Evolutionary conservation across 2,329 filamentous ascomycete genomes (phyloP).

Genomic region (Fusarium multiceps): DNA sequence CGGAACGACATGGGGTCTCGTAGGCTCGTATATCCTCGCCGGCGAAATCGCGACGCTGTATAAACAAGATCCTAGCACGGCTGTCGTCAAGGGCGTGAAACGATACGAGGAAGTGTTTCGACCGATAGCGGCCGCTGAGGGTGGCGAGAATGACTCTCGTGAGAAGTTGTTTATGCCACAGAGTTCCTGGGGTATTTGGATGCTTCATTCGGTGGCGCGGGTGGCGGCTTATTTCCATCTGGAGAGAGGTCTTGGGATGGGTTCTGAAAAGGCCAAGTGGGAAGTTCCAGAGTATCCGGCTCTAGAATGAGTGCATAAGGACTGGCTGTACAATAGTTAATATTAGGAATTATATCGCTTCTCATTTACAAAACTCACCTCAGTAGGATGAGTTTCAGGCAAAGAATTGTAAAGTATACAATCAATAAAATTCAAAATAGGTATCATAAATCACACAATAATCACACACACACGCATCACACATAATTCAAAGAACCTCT

Average conservation of each 20-base stretch:
- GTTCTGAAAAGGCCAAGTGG: constrained; percentile 16
- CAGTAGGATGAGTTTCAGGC: not conserved
- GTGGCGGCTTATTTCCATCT: constrained; percentile 3
- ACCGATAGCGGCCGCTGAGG: constrained; percentile 6
- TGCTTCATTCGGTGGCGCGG: constrained; percentile 11
- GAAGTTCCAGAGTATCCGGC: constrained; percentile 24
- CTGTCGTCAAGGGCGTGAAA: constrained; percentile 19
- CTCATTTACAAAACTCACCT: constrained; percentile 20
- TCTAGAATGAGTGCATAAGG: not conserved
- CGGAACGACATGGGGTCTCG: constrained; percentile 19
- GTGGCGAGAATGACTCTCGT: not conserved
- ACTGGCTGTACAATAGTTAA: constrained; percentile 10
- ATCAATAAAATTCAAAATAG: constrained; percentile 6
- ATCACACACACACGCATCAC: constrained; percentile 7
- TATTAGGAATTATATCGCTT: not conserved
- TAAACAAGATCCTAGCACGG: constrained; percentile 1
- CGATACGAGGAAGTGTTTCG: constrained; percentile 20
- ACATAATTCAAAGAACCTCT: constrained; percentile 28
- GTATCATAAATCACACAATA: constrained; percentile 3
- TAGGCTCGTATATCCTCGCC: constrained; percentile 10
- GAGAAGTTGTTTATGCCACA: not conserved
- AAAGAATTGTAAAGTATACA: not conserved
- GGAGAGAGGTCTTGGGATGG: constrained; percentile 15
- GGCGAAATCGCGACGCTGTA: constrained; percentile 13
- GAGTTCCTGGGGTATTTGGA: not conserved